Percentiles rank a stretch among this genome's conserved stretches.
Evolutionary conservation across 306 rosid species (phyloP).

Genomic region (Trifolium subterraneum): DNA sequence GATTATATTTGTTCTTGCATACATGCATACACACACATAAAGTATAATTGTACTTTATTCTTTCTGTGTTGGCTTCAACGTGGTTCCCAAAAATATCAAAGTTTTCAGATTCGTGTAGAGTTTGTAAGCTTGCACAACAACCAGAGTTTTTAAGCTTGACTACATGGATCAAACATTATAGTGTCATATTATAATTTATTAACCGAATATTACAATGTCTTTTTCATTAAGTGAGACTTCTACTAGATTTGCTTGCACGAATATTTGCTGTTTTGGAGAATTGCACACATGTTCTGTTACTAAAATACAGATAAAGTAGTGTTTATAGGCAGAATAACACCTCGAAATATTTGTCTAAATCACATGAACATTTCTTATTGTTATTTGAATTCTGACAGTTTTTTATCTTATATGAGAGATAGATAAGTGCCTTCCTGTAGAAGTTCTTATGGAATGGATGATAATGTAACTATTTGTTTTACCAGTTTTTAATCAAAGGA

Average conservation of each 20-base stretch:
- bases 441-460: neutral
- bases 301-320: constrained; percentile 4
- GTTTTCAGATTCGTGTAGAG: neutral
- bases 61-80: constrained; percentile 6
- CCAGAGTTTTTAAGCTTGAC: neutral
- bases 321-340: constrained; percentile 14
- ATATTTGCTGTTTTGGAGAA: neutral
- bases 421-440: neutral
- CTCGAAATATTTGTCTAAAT: constrained; percentile 3
- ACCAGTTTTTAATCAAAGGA: constrained; percentile 93
- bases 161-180: neutral
- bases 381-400: neutral
- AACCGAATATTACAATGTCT: constrained; percentile 5
- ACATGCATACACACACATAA: neutral
- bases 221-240: neutral
- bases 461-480: constrained; percentile 29
- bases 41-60: constrained; percentile 1
- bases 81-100: constrained; percentile 7
- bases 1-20: constrained; percentile 12
- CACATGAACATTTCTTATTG: neutral
- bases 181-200: constrained; percentile 1
- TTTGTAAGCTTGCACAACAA: constrained; percentile 2
- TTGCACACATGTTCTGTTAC: neutral
- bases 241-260: neutral
- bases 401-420: neutral